Conservation (phyloP, 345 rosid genomes). For the Rhodomyrtus tomentosa region DNA sequence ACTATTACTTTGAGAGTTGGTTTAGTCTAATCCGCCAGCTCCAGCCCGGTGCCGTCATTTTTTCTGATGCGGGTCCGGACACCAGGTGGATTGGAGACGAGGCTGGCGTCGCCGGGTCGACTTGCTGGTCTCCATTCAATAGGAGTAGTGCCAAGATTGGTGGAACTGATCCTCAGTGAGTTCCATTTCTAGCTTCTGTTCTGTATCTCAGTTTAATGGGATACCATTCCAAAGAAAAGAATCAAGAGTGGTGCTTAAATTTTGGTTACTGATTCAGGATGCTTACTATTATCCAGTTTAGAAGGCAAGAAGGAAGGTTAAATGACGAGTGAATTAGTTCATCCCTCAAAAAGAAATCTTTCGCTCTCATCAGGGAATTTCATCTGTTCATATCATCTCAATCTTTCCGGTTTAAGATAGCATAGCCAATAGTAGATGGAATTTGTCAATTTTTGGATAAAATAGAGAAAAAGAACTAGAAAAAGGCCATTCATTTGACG, state of each 20-base stretch:
- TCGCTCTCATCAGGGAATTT: background rate
- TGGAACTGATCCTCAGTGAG: conserved; percentile 51
- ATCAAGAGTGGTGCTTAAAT: background rate
- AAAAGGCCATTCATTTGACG: background rate
- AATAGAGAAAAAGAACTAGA: background rate
- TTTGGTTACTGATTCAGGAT: background rate
- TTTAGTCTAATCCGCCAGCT: conserved; percentile 68
- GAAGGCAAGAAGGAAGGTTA: background rate
- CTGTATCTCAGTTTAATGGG: background rate
- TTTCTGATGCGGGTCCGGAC: conserved; percentile 85
- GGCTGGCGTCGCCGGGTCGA: conserved; percentile 50
- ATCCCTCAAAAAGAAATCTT: background rate
- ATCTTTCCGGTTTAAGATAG: background rate
- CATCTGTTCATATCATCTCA: background rate
- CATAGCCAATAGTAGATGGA: background rate
- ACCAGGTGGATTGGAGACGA: conserved; percentile 80
- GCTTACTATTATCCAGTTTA: background rate
- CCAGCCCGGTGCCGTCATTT: conserved; percentile 65
- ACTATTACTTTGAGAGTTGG: conserved; percentile 69
- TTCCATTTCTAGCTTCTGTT: background rate
- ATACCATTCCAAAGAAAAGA: background rate
- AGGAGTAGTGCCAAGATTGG: conserved; percentile 49
- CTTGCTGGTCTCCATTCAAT: conserved; percentile 87
- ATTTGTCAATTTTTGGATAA: background rate
- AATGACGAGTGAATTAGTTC: background rate